Conservation (phyloP, 305 asterid genomes). For the Fraxinus greggii region DNA sequence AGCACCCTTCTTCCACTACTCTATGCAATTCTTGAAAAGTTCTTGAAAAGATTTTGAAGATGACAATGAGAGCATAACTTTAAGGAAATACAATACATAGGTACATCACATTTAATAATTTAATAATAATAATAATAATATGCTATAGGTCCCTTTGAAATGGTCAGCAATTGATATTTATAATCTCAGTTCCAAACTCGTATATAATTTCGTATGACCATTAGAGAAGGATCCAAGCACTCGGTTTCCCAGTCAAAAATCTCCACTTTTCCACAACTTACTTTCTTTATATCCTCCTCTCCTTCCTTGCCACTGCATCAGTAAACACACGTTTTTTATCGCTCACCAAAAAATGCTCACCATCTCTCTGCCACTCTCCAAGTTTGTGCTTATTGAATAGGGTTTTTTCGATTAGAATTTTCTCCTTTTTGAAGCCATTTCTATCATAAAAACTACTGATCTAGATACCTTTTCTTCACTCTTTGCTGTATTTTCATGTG, state of each 20-base stretch:
- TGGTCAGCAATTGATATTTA: slow-evolving; percentile 37
- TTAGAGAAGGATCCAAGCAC: neutral
- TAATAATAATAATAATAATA: neutral
- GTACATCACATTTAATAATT: neutral
- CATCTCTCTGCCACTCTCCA: slow-evolving; percentile 17
- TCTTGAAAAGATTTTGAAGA: neutral
- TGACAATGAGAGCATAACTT: neutral
- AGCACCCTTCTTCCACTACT: neutral
- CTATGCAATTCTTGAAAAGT: neutral
- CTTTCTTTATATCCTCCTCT: slow-evolving; percentile 23
- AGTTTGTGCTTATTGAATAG: neutral
- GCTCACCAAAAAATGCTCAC: neutral
- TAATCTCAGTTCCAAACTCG: slow-evolving; percentile 5
- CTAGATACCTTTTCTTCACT: neutral
- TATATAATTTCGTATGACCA: neutral
- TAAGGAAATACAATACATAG: neutral
- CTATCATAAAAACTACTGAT: neutral
- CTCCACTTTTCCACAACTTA: slow-evolving; percentile 41
- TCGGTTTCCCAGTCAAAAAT: slow-evolving; percentile 28
- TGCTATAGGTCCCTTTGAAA: slow-evolving; percentile 35
- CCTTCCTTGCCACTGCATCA: slow-evolving; percentile 24
- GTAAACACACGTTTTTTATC: neutral
- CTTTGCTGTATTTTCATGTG: neutral
- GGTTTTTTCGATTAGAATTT: neutral
- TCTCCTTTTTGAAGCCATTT: slow-evolving; percentile 18